Conservation (phyloP, 768 basidiomycete genomes). For the Russula earlei region DNA sequence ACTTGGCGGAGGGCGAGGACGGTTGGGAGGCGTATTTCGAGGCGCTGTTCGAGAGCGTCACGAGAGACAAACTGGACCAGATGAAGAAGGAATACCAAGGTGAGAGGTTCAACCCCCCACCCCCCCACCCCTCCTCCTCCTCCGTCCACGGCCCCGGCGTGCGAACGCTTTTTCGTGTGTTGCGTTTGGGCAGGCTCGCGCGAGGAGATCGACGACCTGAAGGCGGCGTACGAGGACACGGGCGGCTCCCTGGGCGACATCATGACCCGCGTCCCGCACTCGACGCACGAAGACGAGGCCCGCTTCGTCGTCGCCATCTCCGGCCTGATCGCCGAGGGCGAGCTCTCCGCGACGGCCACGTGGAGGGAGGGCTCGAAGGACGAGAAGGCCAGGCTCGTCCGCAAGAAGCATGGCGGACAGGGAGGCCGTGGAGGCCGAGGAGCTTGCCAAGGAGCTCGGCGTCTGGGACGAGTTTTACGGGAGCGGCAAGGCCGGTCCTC, state of each 20-base stretch:
- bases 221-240: slow-evolving; percentile 59
- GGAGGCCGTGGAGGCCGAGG: slow-evolving; percentile 80
- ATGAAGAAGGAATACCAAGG: slow-evolving; percentile 95
- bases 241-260: slow-evolving; percentile 72
- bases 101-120: slow-evolving; percentile 21
- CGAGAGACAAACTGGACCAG: slow-evolving; percentile 79
- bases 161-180: neutral
- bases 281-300: slow-evolving; percentile 72
- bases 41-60: slow-evolving; percentile 79
- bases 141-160: neutral
- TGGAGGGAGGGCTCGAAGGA: slow-evolving; percentile 75
- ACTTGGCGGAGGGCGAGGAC: slow-evolving; percentile 61
- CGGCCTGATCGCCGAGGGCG: slow-evolving; percentile 49
- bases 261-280: slow-evolving; percentile 81
- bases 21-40: slow-evolving; percentile 97
- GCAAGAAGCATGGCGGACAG: slow-evolving; percentile 66
- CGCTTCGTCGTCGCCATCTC: slow-evolving; percentile 71
- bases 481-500: slow-evolving; percentile 53
- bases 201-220: slow-evolving; percentile 78
- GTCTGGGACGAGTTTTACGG: slow-evolving; percentile 95
- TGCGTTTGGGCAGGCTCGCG: slow-evolving; percentile 50
- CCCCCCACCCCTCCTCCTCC: slow-evolving; percentile 3
- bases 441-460: slow-evolving; percentile 75
- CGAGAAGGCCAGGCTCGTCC: slow-evolving; percentile 63
- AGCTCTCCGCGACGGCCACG: slow-evolving; percentile 41